These are phyloP conservation scores for Xylaria digitata DNA, from an alignment of 2,329 filamentous ascomycete species.

Conservation along the genomic window DNA sequence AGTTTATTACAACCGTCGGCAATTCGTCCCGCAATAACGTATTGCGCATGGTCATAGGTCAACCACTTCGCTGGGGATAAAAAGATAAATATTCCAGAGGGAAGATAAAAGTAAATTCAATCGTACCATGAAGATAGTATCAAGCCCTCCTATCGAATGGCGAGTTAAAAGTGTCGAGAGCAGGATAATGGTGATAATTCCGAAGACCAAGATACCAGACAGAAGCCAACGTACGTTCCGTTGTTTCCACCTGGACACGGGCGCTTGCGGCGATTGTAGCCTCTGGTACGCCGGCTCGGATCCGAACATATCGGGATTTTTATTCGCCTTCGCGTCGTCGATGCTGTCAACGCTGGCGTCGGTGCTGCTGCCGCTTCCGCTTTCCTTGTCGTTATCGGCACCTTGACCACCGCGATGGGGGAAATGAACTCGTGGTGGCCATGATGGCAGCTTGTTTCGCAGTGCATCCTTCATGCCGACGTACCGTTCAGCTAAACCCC, in stretches of 20 bases:
- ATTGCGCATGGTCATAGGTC: constrained; percentile 15
- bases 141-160: constrained; percentile 19
- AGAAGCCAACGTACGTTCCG: constrained; percentile 28
- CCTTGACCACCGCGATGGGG: too few species aligned
- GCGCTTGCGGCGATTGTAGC: constrained; percentile 19
- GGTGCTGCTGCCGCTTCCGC: background rate
- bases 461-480: constrained; percentile 37
- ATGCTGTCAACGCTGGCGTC: background rate
- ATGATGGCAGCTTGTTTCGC: constrained; percentile 36
- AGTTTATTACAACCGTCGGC: constrained; percentile 30
- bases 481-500: constrained; percentile 13
- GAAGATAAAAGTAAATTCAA: background rate
- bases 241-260: constrained; percentile 11
- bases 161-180: constrained; percentile 38
- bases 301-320: constrained; percentile 25
- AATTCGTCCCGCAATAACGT: constrained; percentile 19
- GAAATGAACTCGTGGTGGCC: constrained; percentile 32
- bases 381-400: constrained; percentile 10
- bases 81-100: background rate
- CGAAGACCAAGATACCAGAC: constrained; percentile 29
- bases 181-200: constrained; percentile 34
- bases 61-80: background rate
- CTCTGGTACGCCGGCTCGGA: constrained; percentile 31
- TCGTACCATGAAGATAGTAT: constrained; percentile 38
- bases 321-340: constrained; percentile 21